Percentiles rank a stretch among this genome's conserved stretches.
These are phyloP conservation scores for Podospora tetraspora DNA, from an alignment of 495 filamentous ascomycete genomes.

Conservation along the genomic window DNA sequence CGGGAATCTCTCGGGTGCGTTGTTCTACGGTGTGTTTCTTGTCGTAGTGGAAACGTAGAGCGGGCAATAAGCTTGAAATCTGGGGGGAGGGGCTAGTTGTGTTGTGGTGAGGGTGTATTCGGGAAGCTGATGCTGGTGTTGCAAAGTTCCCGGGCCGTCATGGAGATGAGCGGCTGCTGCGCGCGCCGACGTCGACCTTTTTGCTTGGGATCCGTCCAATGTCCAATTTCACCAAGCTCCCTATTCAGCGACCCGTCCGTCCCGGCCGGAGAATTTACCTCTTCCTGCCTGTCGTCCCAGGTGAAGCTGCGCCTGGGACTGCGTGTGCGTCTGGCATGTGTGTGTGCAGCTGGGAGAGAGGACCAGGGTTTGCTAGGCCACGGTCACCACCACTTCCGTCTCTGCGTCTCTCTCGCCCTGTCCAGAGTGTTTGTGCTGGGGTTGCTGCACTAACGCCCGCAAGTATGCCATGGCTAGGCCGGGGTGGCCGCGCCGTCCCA, in stretches of 20 bases:
- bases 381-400: not conserved
- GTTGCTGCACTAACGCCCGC: not conserved
- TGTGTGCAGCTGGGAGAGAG: not conserved
- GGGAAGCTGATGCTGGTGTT: not conserved
- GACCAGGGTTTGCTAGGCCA: slow-evolving; percentile 10
- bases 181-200: not conserved
- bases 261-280: slow-evolving; percentile 7
- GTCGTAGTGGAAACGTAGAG: not conserved
- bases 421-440: not conserved
- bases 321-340: not conserved
- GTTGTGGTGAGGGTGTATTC: not conserved
- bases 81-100: not conserved
- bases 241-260: not conserved
- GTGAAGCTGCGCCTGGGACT: not conserved
- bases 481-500: slow-evolving; percentile 17
- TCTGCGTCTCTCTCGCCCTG: slow-evolving; percentile 1
- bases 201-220: not conserved
- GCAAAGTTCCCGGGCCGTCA: slow-evolving; percentile 8
- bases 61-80: not conserved
- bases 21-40: not conserved
- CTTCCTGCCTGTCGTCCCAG: not conserved
- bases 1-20: not conserved
- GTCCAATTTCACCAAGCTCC: not conserved
- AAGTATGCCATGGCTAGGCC: slow-evolving; percentile 23
- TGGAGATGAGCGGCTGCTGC: not conserved